Evolutionary conservation across 345 rosid genomes (phyloP), one percentile per base, ranked within the genome.

Genomic region (Citrus australasica): DNA sequence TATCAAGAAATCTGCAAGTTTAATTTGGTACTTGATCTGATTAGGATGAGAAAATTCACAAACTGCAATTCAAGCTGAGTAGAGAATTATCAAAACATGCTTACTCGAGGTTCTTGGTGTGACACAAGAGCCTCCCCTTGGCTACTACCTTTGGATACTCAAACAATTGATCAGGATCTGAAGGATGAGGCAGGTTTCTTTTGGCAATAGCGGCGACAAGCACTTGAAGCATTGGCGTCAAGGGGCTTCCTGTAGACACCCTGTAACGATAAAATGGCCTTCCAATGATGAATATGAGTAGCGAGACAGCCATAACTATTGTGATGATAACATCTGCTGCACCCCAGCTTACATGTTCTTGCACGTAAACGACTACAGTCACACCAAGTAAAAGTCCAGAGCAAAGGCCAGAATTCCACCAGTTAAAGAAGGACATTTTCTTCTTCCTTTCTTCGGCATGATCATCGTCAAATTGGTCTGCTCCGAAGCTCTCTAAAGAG

Each of bases 371-470:
- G 28, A 96, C 40, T 0, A 78, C 79, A 5, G 98, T 96, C 22
- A 96, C 99, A 0, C 97, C 94, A 9, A 90, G 84, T 35, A 96
- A 66, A 30, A 92, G 85, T 27, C 99, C 97, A 2, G 84, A 79
- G 53, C 99, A 96, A 1, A 96, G 88, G 33, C 92, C 97, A 0
- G 87, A 86, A 79, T 77, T 92, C 98, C 99, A 96, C 99, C 98
- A 92, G 81, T 92, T 95, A 88, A 95, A 95, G 80, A 84, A 95
- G 3, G 99, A 93, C 98, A 92, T 89, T 82, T 94, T 96, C 83
- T 89, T 83, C 87, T 85, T 91, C 40, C 98, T 86, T 79, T 96
- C 99, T 59, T 87, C 69, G 1, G 75, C 6, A 79, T 96, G 92
- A 63, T 85, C 90, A 53, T 96, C 98, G 7, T 96, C 97, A 59